These are phyloP conservation scores for Globisporangium spinosum DNA, from an alignment of 352 stramenopile genomes.

Conservation along the genomic window DNA sequence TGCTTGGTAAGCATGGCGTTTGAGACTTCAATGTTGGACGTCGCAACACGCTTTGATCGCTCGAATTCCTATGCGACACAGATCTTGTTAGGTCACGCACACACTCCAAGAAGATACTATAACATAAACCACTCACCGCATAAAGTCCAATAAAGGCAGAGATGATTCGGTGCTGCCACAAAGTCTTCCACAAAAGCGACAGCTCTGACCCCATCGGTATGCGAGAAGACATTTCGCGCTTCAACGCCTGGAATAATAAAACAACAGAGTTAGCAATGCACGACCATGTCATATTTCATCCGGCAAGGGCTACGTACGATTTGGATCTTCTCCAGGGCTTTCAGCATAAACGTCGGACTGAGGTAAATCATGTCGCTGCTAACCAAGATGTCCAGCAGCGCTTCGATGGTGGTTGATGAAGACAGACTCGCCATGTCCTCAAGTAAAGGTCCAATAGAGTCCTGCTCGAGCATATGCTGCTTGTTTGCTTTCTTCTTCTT, in stretches of 20 bases:
- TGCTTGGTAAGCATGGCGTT: slow-evolving; percentile 13
- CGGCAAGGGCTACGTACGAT: slow-evolving; percentile 28
- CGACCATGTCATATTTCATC: neutral
- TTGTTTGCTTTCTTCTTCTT: slow-evolving; percentile 52
- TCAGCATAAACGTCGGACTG: slow-evolving; percentile 54
- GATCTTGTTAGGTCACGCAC: neutral
- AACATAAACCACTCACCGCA: slow-evolving; percentile 28
- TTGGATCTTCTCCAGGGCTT: slow-evolving; percentile 59
- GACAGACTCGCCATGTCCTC: slow-evolving; percentile 63
- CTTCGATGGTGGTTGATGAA: slow-evolving; percentile 62
- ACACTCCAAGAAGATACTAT: neutral
- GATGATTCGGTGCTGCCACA: slow-evolving; percentile 67
- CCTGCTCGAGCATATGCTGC: slow-evolving; percentile 42
- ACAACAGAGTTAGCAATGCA: neutral
- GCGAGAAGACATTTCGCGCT: slow-evolving; percentile 52
- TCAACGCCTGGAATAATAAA: slow-evolving; percentile 34
- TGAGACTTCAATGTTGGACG: slow-evolving; percentile 21
- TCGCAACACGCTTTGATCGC: slow-evolving; percentile 17
- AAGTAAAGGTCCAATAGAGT: slow-evolving; percentile 47
- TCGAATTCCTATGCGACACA: slow-evolving; percentile 22
- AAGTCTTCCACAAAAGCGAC: slow-evolving; percentile 57
- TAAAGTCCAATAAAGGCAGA: slow-evolving; percentile 58
- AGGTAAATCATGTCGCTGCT: slow-evolving; percentile 56
- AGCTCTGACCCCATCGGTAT: slow-evolving; percentile 55
- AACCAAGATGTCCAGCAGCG: slow-evolving; percentile 68